Base-by-base conservation (phyloP, 2,329 filamentous ascomycete species). In the Diaporthe humulicola region DNA sequence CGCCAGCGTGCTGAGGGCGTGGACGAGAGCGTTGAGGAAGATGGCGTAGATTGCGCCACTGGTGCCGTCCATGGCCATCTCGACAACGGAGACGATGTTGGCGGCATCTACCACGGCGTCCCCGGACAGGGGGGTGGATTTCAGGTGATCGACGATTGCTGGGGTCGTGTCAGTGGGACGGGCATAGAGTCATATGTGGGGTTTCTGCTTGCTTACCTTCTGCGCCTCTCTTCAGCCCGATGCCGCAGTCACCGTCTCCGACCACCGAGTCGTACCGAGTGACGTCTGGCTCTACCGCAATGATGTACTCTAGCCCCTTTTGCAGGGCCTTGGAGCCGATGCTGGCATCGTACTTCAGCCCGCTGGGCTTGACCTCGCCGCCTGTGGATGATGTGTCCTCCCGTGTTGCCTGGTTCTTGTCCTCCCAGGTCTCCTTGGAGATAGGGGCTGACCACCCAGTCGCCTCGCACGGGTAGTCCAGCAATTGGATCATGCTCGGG, bases 171-270 rank as follows among this genome's bases (percentile, higher is more conserved):
- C 73, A 45, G 30, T 19, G 2, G 9, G 14, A 33, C 15, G 12
- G 4, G n/a, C 25, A 15, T 17, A 19, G 10, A 22, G 17, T 48
- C 30, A 40, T 3, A 36, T 25, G 3, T 48, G 48, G 36, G 50
- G 38, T 8, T 22, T 3, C 73, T 74, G 38, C 28, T 17, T 30
- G 79, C 84, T 82, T 83, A 89, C 87, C 91, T 88, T 98, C 93
- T n/a, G 95, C 95, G 66, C 95, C 95, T 76, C 95, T 92, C 86
- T 95, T 95, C 76, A 98, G 87, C 7, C 95, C 95, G 74, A 95
- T 94, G 14, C 95, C 95, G 80, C 95, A 98, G 84, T 98, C 95
- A 61, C 95, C 95, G 81, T 98, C 95, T 56, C 95, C 95, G 33
- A 98, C 95, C 17, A 97, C 91, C 0, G 95, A 97, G 81, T 95